Evolutionary conservation across 192 early-diverging fungal species (phyloP).

Genomic region (Lunasporangiospora selenospora): DNA sequence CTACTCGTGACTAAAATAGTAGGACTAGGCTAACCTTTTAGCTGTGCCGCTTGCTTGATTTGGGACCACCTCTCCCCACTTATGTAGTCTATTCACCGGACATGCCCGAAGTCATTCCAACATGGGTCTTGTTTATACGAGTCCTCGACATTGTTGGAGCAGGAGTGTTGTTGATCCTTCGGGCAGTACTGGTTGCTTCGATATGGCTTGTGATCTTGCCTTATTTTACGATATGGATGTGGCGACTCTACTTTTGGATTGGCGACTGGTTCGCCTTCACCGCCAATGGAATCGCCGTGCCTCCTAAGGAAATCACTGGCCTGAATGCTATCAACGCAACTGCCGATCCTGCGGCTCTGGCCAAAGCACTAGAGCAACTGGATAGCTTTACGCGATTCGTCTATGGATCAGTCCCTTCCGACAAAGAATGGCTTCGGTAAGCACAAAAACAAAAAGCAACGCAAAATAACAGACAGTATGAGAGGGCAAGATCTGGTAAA

Average conservation of each 20-base stretch:
- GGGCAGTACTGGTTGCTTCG: constrained; percentile 68
- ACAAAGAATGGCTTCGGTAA: constrained; percentile 36
- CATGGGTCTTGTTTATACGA: constrained; percentile 63
- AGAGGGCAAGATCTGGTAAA: constrained; percentile 11
- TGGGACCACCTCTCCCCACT: background rate
- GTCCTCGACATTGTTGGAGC: constrained; percentile 51
- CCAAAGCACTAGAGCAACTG: constrained; percentile 20
- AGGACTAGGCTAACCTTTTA: too few relatives aligned
- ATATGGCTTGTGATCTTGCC: constrained; percentile 89
- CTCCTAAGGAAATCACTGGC: constrained; percentile 7
- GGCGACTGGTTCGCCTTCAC: constrained; percentile 61
- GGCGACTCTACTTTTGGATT: constrained; percentile 86
- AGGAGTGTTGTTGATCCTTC: constrained; percentile 51
- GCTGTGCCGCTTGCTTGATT: too few relatives aligned
- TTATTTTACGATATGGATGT: constrained; percentile 82
- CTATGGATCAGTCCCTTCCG: constrained; percentile 18
- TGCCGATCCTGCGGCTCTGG: background rate
- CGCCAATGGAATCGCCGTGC: constrained; percentile 34
- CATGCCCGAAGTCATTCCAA: constrained; percentile 76
- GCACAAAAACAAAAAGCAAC: too few relatives aligned
- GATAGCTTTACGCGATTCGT: constrained; percentile 26
- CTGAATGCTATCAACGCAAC: constrained; percentile 6
- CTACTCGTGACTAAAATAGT: too few relatives aligned
- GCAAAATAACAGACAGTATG: constrained; percentile 4
- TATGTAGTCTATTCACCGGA: constrained; percentile 65